Percentiles rank a stretch among this genome's conserved stretches.
phyloP scores from a whole-genome alignment of 768 basidiomycete species.

The Naganishia onofrii region DNA sequence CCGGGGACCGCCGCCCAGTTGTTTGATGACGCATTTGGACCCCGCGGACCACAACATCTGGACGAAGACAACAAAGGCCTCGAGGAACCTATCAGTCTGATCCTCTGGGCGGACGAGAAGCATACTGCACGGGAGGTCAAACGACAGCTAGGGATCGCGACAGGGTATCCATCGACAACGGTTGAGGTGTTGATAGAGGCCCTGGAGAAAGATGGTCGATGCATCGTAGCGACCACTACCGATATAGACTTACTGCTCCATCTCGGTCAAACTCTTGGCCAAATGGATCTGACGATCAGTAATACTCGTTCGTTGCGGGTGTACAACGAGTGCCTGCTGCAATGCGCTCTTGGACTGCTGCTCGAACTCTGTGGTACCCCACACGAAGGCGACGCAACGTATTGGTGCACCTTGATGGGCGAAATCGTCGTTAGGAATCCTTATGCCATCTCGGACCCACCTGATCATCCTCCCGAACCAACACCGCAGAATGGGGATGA shows the following conservation, averaged over 20 bases:
- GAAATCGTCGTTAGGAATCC: conserved; percentile 10
- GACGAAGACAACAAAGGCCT: neutral
- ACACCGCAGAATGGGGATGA: neutral
- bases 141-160: conserved; percentile 47
- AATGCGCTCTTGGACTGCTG: neutral
- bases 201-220: conserved; percentile 60
- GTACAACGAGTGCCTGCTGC: conserved; percentile 16
- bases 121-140: conserved; percentile 86
- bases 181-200: conserved; percentile 41
- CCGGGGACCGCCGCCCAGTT: conserved; percentile 69
- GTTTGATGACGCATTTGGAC: conserved; percentile 50
- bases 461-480: conserved; percentile 13
- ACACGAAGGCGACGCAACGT: conserved; percentile 38
- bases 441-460: neutral
- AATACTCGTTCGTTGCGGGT: conserved; percentile 11
- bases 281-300: conserved; percentile 87
- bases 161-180: conserved; percentile 36
- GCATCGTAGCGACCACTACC: conserved; percentile 72
- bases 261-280: conserved; percentile 71
- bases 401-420: conserved; percentile 39
- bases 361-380: conserved; percentile 31
- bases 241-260: conserved; percentile 63
- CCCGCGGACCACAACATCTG: neutral
- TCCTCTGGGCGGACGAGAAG: conserved; percentile 96
- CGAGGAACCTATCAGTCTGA: conserved; percentile 51